Evolutionary conservation across 805 yeast genomes (phyloP), one percentile per base, ranked within the genome.

Genomic region (Kuraishia capsulata): DNA sequence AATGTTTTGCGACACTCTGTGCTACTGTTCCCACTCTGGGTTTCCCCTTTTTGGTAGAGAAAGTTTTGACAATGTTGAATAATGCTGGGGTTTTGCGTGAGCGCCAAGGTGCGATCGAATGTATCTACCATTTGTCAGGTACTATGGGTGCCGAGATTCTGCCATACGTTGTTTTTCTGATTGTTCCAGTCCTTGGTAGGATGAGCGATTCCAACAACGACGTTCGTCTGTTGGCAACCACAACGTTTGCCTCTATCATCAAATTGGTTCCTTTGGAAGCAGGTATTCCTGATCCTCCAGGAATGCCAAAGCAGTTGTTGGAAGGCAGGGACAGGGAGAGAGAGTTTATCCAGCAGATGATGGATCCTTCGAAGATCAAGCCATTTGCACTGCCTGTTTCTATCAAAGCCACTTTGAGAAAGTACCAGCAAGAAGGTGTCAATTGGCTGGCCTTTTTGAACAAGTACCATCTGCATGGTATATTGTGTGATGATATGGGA

Each of bases 401-500:
- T 2, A 87, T 92, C 43, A 84, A 86, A 44, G 98, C 98, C 0
- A 86, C 94, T 1, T 69, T 92, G 45, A 76, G 99, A 56, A 83
- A 85, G 45, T 92, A 92, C 55, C 99, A 92, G 62, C 97, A 92
- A 57, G 97, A 92, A 43, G 99, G 99, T 59, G 94, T 92, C 29
- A 92, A 90, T 56, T 92, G 99, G 99, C 68, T 92, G 39, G 96
- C 96, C 6, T 92, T 92, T 54, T 70, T 92, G 52, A 92, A 92
- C 63, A 85, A 85, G 52, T 92, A 92, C 55, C 96, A 90, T 57
- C 65, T 92, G 38, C 99, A 92, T 62, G 99, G 99, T 39, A 90
- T 92, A 52, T 67, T 92, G 36, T 92, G 98, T 76, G 99, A 92
- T 57, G 99, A 92, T 76, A 92, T 92, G 99, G 99, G 99, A 5